A percentile compares a stretch with the other conserved stretches of the same genome.
Conservation (phyloP, 2,329 filamentous ascomycete species). For the Penicillium hordei region DNA sequence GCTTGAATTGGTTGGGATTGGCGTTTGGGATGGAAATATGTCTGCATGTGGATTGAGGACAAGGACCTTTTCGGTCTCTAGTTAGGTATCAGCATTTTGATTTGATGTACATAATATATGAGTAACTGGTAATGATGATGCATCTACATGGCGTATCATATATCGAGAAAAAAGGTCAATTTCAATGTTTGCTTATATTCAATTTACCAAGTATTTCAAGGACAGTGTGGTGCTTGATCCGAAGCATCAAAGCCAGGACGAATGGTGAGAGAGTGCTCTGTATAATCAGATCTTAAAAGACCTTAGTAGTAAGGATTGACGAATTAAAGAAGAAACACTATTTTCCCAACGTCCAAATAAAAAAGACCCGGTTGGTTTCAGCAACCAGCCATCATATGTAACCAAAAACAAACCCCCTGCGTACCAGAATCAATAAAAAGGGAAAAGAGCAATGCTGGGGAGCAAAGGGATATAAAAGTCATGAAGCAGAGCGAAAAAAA, state of each 20-base stretch:
- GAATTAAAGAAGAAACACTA: constrained; percentile 3
- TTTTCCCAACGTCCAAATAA: constrained; percentile 19
- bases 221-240: background rate
- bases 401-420: constrained; percentile 19
- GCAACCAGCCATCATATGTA: constrained; percentile 17
- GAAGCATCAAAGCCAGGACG: background rate
- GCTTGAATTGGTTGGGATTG: constrained; percentile 6
- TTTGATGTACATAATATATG: background rate
- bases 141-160: background rate
- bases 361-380: constrained; percentile 14
- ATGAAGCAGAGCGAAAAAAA: constrained; percentile 17
- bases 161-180: background rate
- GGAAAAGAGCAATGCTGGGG: constrained; percentile 17
- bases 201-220: background rate
- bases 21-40: background rate
- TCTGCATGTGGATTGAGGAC: background rate
- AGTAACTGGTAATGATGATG: background rate
- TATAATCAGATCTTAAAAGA: background rate
- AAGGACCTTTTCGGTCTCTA: background rate
- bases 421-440: constrained; percentile 15
- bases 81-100: background rate
- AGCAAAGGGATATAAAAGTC: constrained; percentile 26
- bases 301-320: constrained; percentile 6
- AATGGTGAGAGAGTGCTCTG: background rate
- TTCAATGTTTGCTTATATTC: background rate